Evolutionary conservation across 1,139 yeast genomes (phyloP), one percentile per base, ranked within the genome.

Genomic region (Hemisphaericaspora xylofermentans): DNA sequence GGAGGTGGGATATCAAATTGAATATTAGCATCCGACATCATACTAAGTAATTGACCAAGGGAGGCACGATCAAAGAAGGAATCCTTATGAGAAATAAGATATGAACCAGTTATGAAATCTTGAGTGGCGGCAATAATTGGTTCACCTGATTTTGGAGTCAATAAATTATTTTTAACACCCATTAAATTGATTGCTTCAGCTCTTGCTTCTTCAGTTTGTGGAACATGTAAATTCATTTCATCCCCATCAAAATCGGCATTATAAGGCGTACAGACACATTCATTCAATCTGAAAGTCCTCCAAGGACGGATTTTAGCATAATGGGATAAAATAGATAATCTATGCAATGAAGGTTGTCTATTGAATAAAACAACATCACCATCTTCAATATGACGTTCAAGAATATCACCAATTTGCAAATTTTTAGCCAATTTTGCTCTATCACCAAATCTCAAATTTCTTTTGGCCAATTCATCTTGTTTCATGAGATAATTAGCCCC

Each of bases 221-320:
- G 98, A 34, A 94, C 98, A 60, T 94, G 99, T 60, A 94, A 74
- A 63, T 94, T 94, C 99, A 94, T 94, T 66, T 94, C 99, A 66
- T 94, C 99, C 64, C 99, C 99, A 65, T 94, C 99, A 60, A 94
- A 94, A 78, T 94, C 99, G 33, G 99, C 99, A 64, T 94, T 94
- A 67, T 93, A 94, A 1, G 98, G 98, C 0, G 98, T 93, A 72
- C 99, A 94, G 13, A 93, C 98, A 84, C 99, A 94, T 65, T 94
- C 99, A 59, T 94, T 94, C 54, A 94, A 76, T 52, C 99, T 76
- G 69, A 94, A 88, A 1, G 99, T 94, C 70, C 98, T 78, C 98
- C 98, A 94, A 1, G 98, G 98, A 54, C 96, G 78, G 54, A 94
- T 83, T 58, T 88, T 91, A 36, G 97, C 99, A 62, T 84, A 89